Percentiles rank a stretch among this genome's conserved stretches.
phyloP scores from a whole-genome alignment of 2,329 filamentous ascomycete genomes.

The Colletotrichum sp. region DNA sequence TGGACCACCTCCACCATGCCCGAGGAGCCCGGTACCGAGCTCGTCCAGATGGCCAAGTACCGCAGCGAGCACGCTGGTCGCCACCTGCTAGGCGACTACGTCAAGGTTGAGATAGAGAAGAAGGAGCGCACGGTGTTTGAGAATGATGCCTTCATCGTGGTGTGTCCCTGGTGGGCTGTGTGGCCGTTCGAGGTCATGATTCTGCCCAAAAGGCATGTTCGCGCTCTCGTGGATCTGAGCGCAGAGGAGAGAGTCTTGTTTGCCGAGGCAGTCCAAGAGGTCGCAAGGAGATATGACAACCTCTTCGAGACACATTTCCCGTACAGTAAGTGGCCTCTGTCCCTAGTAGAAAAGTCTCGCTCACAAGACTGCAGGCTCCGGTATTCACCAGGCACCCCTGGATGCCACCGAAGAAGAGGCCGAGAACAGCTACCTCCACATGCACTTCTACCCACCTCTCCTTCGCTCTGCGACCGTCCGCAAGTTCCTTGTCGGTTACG shows the following conservation, averaged over 20 bases:
- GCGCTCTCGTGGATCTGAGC: constrained; percentile 82
- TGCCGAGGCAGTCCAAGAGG: constrained; percentile 84
- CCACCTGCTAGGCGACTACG: constrained; percentile 87
- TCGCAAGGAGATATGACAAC: constrained; percentile 93
- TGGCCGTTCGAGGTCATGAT: constrained; percentile 98
- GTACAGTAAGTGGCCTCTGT: constrained; percentile 69
- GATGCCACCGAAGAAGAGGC: constrained; percentile 82
- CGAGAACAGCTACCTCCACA: constrained; percentile 88
- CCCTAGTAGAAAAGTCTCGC: not conserved
- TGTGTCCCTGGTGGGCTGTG: constrained; percentile 97
- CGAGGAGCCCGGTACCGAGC: constrained; percentile 84
- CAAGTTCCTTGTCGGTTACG: constrained; percentile 96
- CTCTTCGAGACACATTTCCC: constrained; percentile 96
- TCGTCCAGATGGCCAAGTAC: constrained; percentile 81
- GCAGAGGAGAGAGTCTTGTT: constrained; percentile 73
- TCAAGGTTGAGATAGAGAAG: constrained; percentile 80
- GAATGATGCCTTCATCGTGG: constrained; percentile 82
- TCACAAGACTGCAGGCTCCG: constrained; percentile 67
- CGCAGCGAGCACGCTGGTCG: constrained; percentile 71
- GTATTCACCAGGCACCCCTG: constrained; percentile 93
- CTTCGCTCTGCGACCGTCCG: constrained; percentile 90
- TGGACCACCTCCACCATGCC: constrained; percentile 94
- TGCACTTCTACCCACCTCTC: constrained; percentile 97
- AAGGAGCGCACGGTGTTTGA: constrained; percentile 86
- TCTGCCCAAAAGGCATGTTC: constrained; percentile 81